Evolutionary conservation across 805 yeast species (phyloP).

Genomic region (Alloascoidea hylecoeti): DNA sequence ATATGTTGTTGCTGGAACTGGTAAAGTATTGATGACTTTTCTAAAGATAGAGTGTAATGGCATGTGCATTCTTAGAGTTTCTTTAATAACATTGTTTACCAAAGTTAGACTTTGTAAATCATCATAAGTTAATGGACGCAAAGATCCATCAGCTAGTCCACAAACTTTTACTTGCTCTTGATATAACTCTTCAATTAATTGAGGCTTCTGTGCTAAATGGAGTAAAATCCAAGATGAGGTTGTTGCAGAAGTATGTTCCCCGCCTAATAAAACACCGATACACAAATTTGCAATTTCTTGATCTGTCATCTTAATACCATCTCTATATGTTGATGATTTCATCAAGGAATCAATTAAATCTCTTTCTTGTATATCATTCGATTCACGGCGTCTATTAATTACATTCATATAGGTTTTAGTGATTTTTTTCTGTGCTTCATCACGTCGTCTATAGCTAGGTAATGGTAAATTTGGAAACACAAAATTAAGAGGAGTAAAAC

Average conservation of each 20-base stretch:
- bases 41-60: constrained; percentile 95
- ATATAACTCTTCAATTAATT: constrained; percentile 69
- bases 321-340: constrained; percentile 76
- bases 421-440: constrained; percentile 73
- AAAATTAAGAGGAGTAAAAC: constrained; percentile 91
- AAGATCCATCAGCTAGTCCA: constrained; percentile 18
- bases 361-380: constrained; percentile 61
- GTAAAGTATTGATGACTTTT: constrained; percentile 65
- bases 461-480: constrained; percentile 91
- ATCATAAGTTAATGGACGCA: constrained; percentile 62
- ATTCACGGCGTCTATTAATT: constrained; percentile 63
- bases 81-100: constrained; percentile 75
- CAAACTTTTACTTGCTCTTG: constrained; percentile 59
- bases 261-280: constrained; percentile 97
- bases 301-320: constrained; percentile 90
- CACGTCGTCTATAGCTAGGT: constrained; percentile 74
- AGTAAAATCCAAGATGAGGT: constrained; percentile 92
- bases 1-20: constrained; percentile 65
- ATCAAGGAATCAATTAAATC: constrained; percentile 84
- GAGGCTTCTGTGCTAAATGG: constrained; percentile 80
- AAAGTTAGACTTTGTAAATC: constrained; percentile 70
- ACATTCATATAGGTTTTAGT: constrained; percentile 70
- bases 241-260: constrained; percentile 95
- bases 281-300: constrained; percentile 85
- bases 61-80: constrained; percentile 90